Base-by-base conservation (phyloP, 2,329 filamentous ascomycete genomes). In the Scortechinia acanthostroma region DNA sequence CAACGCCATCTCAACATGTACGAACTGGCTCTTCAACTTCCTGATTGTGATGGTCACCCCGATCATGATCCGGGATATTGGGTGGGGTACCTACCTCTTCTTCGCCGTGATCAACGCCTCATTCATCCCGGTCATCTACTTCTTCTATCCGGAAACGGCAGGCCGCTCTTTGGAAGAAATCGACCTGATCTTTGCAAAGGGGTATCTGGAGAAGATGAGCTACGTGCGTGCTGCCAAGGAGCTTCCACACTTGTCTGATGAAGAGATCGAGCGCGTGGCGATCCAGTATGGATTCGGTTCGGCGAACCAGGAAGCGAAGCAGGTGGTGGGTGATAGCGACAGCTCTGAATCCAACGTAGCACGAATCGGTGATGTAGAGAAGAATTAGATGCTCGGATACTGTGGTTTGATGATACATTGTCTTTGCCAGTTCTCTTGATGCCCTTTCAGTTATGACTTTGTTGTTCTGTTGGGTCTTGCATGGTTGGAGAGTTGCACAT, bases 1-100 rank as follows among this genome's bases (percentile, higher is more conserved):
- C 22, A 66, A 68, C 30, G 71, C 71, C 13, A 63, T 84, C 2
- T 78, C 77, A 0, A 84, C 80, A 0, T 77, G 73, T 47, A 73
- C 73, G 3, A 83, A 80, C 60, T 87, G 83, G 70, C 59, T 63
- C 2, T 63, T 60, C 35, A 64, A 60, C 17, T 64, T 60, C 50
- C 48, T 64, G 2, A 62, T 67, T 21, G 64, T 66, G 20, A 53
- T 63, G 43, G 62, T 65, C 33, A 65, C 64, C 0, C 63, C 63
- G 1, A 53, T 64, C 5, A 62, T 59, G 4, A 65, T 68, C 46
- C 49, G 49, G 1, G 60, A 53, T 43, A 62, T 67, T 28, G 61
- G 63, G 13, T 65, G 59, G 56, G 54, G 54, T 46, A 64, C 62
- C 13, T 68, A 64, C 47, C 49, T 65, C 43, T 60, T 65, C 43